Evolutionary conservation across 2,329 filamentous ascomycete genomes (phyloP).

Genomic region (Phaeosphaeria sp.): DNA sequence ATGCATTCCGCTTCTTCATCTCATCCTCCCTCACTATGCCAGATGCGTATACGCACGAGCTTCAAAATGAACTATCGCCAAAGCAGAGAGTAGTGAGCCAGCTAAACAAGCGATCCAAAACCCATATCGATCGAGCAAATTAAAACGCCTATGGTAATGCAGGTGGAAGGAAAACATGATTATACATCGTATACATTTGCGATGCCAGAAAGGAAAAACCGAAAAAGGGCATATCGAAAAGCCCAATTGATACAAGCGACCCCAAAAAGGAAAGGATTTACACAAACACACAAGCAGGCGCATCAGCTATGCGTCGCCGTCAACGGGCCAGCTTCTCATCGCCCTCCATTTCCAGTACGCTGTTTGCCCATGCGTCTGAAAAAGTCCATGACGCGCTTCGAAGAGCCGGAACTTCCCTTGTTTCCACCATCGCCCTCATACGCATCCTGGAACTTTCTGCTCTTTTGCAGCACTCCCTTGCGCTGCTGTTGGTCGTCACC

Average conservation of each 20-base stretch:
- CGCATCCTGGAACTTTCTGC: slow-evolving; percentile 84
- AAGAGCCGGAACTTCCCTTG: slow-evolving; percentile 67
- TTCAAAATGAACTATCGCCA: too few relatives aligned
- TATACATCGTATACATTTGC: not conserved
- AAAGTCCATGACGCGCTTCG: slow-evolving; percentile 96
- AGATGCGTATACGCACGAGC: too few relatives aligned
- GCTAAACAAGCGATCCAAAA: too few relatives aligned
- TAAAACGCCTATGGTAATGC: not conserved
- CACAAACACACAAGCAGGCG: not conserved
- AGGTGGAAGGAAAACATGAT: not conserved
- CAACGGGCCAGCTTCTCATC: not conserved
- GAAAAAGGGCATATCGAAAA: not conserved
- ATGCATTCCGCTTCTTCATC: not conserved
- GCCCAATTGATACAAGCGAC: not conserved
- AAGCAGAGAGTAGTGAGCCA: not conserved
- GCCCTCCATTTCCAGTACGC: slow-evolving; percentile 46
- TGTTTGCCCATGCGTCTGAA: slow-evolving; percentile 87
- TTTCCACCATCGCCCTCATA: slow-evolving; percentile 69
- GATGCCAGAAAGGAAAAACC: not conserved
- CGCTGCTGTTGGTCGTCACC: slow-evolving; percentile 33
- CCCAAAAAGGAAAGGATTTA: not conserved
- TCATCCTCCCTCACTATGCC: not conserved
- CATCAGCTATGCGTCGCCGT: not conserved
- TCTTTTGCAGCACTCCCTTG: slow-evolving; percentile 76
- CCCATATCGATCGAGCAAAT: too few relatives aligned